Evolutionary conservation across 148 eudicot species (phyloP), one percentile per base, ranked within the genome.

Genomic region (Rhododendron vialii): DNA sequence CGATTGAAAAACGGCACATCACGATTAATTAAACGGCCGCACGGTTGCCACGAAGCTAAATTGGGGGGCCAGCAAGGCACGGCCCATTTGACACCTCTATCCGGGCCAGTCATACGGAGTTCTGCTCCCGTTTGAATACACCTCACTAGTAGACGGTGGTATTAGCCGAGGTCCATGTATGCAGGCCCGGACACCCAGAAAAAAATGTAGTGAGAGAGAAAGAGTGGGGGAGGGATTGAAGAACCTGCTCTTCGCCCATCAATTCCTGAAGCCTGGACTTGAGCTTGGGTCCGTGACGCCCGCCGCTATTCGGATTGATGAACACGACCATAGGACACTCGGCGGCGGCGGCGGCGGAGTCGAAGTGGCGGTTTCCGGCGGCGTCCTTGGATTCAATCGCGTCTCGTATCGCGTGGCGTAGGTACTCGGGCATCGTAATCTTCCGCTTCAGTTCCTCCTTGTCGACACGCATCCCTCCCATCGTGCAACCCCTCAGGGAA

Each of bases 211-310:
- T 18, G 24, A 17, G 61, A 55, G 59, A 65, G 73, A 65, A 7
- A 63, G 28, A 22, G 71, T 7, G 12, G 7, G 26, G 43, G 71
- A n/a, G 28, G 8, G 73, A 11, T 24, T 12, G 17, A 67, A 69
- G 18, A 2, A 96, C 98, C 98, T 96, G 98, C 86, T 96, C 98
- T 86, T 89, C 90, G 8, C 95, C 91, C 95, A 96, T 94, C 71
- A 96, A 88, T 36, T 91, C 92, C 87, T 94, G 94, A 7, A 96
- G 88, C 73, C 98, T 84, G 5, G 71, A 87, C 88, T 79, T 95
- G 51, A 96, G 94, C 61, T 87, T 88, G 12, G 95, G 94, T 0
- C 99, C 99, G 82, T 94, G 95, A 7, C 99, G 86, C 1, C 99
- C 99, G 30, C 99, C 99, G 78, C 99, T 96, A 26, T 87, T 88